Evolutionary conservation across 306 rosid genomes (phyloP).

Genomic region (Pyrus pyrifolia): DNA sequence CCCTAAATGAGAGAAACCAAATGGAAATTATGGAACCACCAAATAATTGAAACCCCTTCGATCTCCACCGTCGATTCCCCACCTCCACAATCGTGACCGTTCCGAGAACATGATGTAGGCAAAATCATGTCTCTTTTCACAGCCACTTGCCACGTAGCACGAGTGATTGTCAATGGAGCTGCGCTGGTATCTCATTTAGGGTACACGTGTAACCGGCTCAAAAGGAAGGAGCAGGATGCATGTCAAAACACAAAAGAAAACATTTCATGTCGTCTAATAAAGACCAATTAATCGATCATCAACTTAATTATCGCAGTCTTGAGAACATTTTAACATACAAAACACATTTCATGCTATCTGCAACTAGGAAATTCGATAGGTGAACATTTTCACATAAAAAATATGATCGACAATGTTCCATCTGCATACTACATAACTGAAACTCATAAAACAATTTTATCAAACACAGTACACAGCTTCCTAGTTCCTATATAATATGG

Average conservation of each 20-base stretch:
- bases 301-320: not conserved
- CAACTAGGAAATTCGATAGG: not conserved
- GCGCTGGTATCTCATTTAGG: not conserved
- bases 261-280: not conserved
- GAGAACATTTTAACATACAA: not conserved
- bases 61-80: conserved; percentile 1
- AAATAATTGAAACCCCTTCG: not conserved
- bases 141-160: conserved; percentile 20
- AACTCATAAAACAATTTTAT: not conserved
- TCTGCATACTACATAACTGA: not conserved
- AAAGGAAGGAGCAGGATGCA: not conserved
- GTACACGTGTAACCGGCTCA: conserved; percentile 39
- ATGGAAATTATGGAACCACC: not conserved
- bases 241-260: not conserved
- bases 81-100: conserved; percentile 3
- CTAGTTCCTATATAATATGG: not conserved
- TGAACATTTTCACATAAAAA: not conserved
- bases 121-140: not conserved
- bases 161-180: not conserved
- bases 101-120: not conserved
- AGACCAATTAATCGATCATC: not conserved
- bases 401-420: not conserved
- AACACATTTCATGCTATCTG: not conserved
- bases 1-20: not conserved
- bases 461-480: not conserved